These are phyloP conservation scores for Geotrichum aggregatum DNA, from an alignment of 1,139 yeast species.

Conservation along the genomic window DNA sequence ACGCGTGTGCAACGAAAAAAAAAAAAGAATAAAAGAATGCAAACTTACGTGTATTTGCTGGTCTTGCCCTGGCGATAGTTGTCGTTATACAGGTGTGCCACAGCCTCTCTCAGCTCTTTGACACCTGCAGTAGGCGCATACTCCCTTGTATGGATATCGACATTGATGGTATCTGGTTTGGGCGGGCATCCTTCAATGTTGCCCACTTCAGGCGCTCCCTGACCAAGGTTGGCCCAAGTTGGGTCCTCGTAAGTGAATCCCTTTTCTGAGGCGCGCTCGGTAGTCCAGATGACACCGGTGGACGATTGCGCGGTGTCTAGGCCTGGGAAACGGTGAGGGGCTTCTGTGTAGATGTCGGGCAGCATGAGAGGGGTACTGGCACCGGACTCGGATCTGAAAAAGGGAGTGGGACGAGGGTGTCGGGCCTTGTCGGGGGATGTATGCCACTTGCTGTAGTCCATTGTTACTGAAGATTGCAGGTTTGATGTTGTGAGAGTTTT, in stretches of 20 bases:
- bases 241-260: constrained; percentile 51
- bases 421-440: constrained; percentile 9
- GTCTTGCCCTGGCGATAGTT: constrained; percentile 50
- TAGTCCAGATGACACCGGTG: constrained; percentile 68
- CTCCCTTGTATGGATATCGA: constrained; percentile 54
- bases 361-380: constrained; percentile 35
- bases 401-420: constrained; percentile 3
- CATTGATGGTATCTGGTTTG: constrained; percentile 51
- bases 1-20: no score
- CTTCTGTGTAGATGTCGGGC: constrained; percentile 35
- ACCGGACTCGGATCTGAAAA: constrained; percentile 32
- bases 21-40: not conserved
- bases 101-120: constrained; percentile 55
- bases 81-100: constrained; percentile 57
- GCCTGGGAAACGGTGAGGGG: constrained; percentile 50
- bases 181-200: constrained; percentile 60
- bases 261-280: constrained; percentile 60
- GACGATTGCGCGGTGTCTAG: constrained; percentile 59
- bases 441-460: constrained; percentile 16
- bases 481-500: not conserved
- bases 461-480: no score
- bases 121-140: constrained; percentile 66
- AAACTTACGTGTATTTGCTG: constrained; percentile 49
- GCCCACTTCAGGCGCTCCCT: constrained; percentile 69
- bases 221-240: constrained; percentile 63